Percentiles rank a stretch among this genome's conserved stretches.
Evolutionary conservation across 441 rosid species (phyloP).

Genomic region (Biscutella laevigata): DNA sequence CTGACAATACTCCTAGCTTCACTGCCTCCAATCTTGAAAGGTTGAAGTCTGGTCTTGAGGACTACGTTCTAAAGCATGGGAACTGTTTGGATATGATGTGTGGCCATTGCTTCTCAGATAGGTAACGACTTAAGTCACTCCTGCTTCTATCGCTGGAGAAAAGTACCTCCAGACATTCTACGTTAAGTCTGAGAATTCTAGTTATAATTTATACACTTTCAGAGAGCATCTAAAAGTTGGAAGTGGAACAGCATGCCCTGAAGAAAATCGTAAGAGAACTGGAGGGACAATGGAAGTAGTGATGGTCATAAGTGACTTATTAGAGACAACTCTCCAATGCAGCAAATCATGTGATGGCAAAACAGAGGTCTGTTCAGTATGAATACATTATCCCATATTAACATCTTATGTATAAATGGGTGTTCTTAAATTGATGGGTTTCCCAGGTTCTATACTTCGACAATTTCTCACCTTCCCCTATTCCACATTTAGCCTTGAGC

Average conservation of each 20-base stretch:
- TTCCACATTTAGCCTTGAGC: constrained; percentile 36
- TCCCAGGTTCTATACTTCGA: constrained; percentile 63
- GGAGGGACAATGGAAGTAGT: constrained; percentile 59
- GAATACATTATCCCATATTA: background rate
- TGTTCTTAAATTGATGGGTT: constrained; percentile 5
- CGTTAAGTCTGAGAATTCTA: background rate
- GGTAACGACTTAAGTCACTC: constrained; percentile 28
- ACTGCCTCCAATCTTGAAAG: constrained; percentile 51
- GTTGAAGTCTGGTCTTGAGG: constrained; percentile 66
- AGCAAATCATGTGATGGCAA: constrained; percentile 33
- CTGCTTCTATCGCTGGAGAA: background rate
- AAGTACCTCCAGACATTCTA: background rate
- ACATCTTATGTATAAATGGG: background rate
- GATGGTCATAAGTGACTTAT: constrained; percentile 48
- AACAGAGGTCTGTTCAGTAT: constrained; percentile 51
- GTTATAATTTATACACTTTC: constrained; percentile 15
- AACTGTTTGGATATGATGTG: constrained; percentile 35
- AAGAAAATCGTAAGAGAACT: constrained; percentile 35
- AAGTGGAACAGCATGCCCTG: constrained; percentile 41
- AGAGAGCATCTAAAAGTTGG: constrained; percentile 73
- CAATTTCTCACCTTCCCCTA: constrained; percentile 50
- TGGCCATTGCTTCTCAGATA: constrained; percentile 38
- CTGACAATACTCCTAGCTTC: constrained; percentile 31
- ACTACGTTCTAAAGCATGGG: constrained; percentile 57
- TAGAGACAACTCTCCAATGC: constrained; percentile 37